phyloP scores from a whole-genome alignment of 2,329 filamentous ascomycete genomes.

The Cladophialophora psammophila region DNA sequence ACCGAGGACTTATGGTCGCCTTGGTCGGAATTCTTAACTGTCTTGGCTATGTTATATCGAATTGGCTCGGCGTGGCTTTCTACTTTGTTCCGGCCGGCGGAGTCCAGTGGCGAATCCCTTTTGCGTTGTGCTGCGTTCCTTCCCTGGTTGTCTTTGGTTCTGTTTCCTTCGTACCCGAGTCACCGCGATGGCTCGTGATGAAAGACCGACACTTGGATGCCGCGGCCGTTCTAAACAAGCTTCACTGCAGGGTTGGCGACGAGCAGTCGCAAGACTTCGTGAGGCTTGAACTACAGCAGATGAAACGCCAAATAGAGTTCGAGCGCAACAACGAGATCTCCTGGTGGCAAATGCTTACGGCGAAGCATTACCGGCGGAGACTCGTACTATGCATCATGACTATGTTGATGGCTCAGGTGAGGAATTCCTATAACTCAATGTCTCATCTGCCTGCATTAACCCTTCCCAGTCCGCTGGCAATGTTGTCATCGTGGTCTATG shows the following conservation, averaged over 20 bases:
- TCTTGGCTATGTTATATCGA: background rate
- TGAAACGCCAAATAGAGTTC: conserved; percentile 32
- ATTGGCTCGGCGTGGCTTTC: background rate
- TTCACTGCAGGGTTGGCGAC: conserved; percentile 25
- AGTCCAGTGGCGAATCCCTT: background rate
- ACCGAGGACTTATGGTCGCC: background rate
- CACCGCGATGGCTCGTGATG: conserved; percentile 37
- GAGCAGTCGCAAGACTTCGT: conserved; percentile 18
- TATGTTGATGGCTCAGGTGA: conserved; percentile 19
- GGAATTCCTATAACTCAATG: background rate
- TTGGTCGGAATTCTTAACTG: background rate
- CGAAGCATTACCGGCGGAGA: conserved; percentile 29
- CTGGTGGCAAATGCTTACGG: conserved; percentile 30
- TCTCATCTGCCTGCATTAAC: background rate
- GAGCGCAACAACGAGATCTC: conserved; percentile 28
- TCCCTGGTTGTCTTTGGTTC: background rate
- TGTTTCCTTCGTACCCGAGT: conserved; percentile 33
- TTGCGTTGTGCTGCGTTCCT: background rate
- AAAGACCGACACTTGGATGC: conserved; percentile 34
- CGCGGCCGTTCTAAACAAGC: conserved; percentile 24
- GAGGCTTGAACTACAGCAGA: conserved; percentile 37
- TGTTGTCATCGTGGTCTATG: conserved; percentile 55
- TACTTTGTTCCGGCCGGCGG: background rate
- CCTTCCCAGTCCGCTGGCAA: conserved; percentile 41
- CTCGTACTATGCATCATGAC: conserved; percentile 28